Evolutionary conservation across 2,329 filamentous ascomycete genomes (phyloP).

Genomic region (Trichoderma sp.): DNA sequence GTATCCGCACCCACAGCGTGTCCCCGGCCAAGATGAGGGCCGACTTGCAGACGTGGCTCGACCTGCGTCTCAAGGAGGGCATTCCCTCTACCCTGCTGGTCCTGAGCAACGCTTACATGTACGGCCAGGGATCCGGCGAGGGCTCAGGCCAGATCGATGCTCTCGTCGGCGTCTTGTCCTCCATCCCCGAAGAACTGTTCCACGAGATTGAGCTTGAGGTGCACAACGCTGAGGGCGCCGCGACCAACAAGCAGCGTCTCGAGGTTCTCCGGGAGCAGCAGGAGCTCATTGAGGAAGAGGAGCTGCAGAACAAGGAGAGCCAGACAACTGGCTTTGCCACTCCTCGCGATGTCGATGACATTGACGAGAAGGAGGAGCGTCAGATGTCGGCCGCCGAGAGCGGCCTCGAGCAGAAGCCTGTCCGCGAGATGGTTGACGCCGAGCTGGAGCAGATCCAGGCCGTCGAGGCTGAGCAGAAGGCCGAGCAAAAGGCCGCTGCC

Average conservation of each 20-base stretch:
- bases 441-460: conserved; percentile 51
- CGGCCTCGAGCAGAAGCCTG: conserved; percentile 52
- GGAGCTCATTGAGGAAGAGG: conserved; percentile 96
- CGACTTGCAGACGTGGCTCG: conserved; percentile 91
- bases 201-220: conserved; percentile 99
- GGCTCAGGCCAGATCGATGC: conserved; percentile 90
- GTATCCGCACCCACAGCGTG: conserved; percentile 88
- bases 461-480: conserved; percentile 36
- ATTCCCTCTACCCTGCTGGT: conserved; percentile 97
- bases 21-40: conserved; percentile 85
- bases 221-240: conserved; percentile 92
- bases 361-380: conserved; percentile 89
- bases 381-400: conserved; percentile 53
- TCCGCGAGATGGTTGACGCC: conserved; percentile 57
- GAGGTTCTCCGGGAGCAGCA: conserved; percentile 98
- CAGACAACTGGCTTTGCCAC: conserved; percentile 72
- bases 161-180: conserved; percentile 86
- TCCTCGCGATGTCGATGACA: conserved; percentile 85
- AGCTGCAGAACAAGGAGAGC: conserved; percentile 83
- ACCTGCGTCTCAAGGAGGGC: conserved; percentile 87
- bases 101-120: conserved; percentile 96
- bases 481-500: conserved; percentile 36
- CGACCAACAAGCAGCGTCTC: conserved; percentile 97
- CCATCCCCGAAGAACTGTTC: conserved; percentile 97
- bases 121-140: conserved; percentile 85